Evolutionary conservation across 1,139 yeast genomes (phyloP).

Genomic region (Hansenula sp.): DNA sequence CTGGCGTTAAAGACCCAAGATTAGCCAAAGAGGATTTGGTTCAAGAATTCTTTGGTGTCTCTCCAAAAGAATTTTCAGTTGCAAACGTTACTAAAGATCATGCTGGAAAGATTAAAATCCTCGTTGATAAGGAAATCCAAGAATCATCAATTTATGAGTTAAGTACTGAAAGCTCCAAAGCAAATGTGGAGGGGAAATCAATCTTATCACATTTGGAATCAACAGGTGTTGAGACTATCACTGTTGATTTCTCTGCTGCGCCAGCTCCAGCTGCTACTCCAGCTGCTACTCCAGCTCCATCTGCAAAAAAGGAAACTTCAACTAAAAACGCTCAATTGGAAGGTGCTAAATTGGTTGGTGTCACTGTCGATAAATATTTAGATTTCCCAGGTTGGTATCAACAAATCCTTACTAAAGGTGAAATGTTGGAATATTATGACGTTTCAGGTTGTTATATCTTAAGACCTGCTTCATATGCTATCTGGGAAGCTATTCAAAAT

Average conservation of each 20-base stretch:
- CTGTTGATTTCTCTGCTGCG: constrained; percentile 24
- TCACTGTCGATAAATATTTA: constrained; percentile 85
- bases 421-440: constrained; percentile 97
- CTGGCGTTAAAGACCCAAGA: constrained; percentile 80
- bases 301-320: constrained; percentile 23
- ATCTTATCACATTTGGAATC: constrained; percentile 49
- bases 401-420: constrained; percentile 92
- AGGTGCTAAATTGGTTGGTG: constrained; percentile 92
- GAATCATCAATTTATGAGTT: constrained; percentile 44
- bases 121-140: constrained; percentile 58
- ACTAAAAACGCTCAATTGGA: constrained; percentile 51
- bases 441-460: constrained; percentile 98
- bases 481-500: constrained; percentile 92
- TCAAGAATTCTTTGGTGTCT: constrained; percentile 55
- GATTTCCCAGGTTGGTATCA: constrained; percentile 98
- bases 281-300: constrained; percentile 25
- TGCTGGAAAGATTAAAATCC: constrained; percentile 60
- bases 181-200: constrained; percentile 49
- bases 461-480: constrained; percentile 91
- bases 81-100: constrained; percentile 52
- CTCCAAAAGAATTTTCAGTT: constrained; percentile 64
- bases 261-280: constrained; percentile 27
- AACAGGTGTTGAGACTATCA: constrained; percentile 45
- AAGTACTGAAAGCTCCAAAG: constrained; percentile 55
- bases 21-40: constrained; percentile 81